Evolutionary conservation across 2,329 filamentous ascomycete genomes (phyloP), one percentile per base, ranked within the genome.

Genomic region (Pseudocercospora fuligena): DNA sequence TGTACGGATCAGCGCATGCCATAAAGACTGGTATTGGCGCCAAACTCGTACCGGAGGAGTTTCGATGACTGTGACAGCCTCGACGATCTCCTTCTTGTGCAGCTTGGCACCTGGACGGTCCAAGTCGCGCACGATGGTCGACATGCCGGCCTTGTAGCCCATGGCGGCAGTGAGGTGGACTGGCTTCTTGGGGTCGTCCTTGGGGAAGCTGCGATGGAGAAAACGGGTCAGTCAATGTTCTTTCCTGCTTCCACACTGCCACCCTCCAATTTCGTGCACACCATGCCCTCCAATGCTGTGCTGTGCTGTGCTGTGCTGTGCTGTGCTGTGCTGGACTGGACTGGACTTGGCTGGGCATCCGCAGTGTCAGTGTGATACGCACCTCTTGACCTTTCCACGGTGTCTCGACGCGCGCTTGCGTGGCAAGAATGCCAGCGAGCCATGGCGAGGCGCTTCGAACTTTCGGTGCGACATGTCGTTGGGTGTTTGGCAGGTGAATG

Each of bases 131-230:
- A 99, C 95, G 85, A 98, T 95, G 80, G 95, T 99, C 84, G 93
- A 97, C 95, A 99, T 99, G 84, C 95, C 95, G 82, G 95, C 95
- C 93, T 99, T 99, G 91, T 99, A 99, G 83, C 95, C 95, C 90
- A 77, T 94, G 80, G 93, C 86, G 80, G 95, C 95, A 73, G 95
- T 99, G 80, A 99, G 90, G 89, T 99, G 95, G 84, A 97, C 93
- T 80, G 94, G 92, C 91, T 98, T 97, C 92, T 98, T 98, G 81
- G 93, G 87, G 89, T 99, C 94, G 92, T 99, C 95, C 91, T 98
- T 98, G 82, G 95, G 95, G 90, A 99, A 99, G 85, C 93, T 96
- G 80, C 61, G 19, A 27, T 29, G 61, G 33, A 59, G n/a, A n/a
- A 53, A 16, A 49, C 6, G 27, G 31, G 67, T 71, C 60, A 69